Evolutionary conservation across 2,329 filamentous ascomycete species (phyloP), one percentile per base, ranked within the genome.

Genomic region (Rhynchosporium agropyri): DNA sequence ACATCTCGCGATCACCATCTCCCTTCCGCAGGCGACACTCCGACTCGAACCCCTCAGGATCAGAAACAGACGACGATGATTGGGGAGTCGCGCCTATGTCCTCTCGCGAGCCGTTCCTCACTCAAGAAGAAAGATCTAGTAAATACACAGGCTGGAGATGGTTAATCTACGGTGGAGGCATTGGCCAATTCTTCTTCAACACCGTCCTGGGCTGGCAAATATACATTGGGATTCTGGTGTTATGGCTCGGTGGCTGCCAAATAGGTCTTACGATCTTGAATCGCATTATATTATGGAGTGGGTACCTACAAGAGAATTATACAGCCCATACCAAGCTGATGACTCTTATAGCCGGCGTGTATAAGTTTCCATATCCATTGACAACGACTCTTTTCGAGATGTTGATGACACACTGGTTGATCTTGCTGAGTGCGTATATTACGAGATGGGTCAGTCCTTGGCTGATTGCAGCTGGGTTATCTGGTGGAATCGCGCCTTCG

Each of bases 341-440:
- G 55, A 62, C 60, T 40, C 63, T 71, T 68, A 65, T 73, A 77
- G 75, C 79, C 62, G 79, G 79, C 57, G 77, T 79, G 33, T 81
- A 75, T 69, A 82, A 80, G 67, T 83, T 84, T 64, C 79, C 79
- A 0, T 84, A 82, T 64, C 82, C 82, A 13, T 73, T 84, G 36
- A 79, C 80, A 8, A 76, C 78, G 57, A 82, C 81, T 0, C 78
- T 81, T 33, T 69, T 82, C 20, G 79, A 84, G 67, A 76, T 84
- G 45, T 69, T 80, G 51, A 77, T 82, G 58, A 80, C 80, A 3
- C 81, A 84, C 64, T 64, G 79, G 4, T 77, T 81, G 43, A 75
- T 84, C 53, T 65, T 81, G 4, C 74, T 77, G 59, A 77, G 77
- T 38, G 79, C 81, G 20, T 79, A 77, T 60, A 74, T 84, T 29